Evolutionary conservation across 2,329 filamentous ascomycete species (phyloP).

Genomic region (Macrophomina pseudophaseolina): DNA sequence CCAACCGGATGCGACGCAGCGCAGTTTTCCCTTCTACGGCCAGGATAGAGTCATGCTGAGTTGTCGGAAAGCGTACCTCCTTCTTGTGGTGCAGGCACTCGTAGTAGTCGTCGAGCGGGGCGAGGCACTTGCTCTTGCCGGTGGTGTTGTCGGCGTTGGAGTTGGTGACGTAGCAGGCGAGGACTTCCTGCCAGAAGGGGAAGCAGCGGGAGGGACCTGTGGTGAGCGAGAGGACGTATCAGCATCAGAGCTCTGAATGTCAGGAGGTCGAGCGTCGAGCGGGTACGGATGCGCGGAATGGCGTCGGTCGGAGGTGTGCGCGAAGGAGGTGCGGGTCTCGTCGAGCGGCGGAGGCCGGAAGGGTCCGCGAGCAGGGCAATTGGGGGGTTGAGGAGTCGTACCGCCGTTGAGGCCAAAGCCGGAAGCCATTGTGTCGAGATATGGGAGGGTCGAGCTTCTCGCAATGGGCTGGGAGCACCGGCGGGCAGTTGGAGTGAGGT

Average conservation of each 20-base stretch:
- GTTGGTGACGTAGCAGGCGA: constrained; percentile 97
- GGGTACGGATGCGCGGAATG: constrained; percentile 3
- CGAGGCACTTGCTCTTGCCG: constrained; percentile 86
- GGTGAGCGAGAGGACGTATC: not conserved
- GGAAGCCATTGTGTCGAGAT: constrained; percentile 68
- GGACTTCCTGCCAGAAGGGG: constrained; percentile 98
- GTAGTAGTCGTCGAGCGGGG: constrained; percentile 93
- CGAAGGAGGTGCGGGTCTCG: constrained; percentile 30
- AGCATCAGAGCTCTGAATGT: constrained; percentile 1
- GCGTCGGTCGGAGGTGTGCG: constrained; percentile 10
- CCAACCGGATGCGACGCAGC: not conserved
- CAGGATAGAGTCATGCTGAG: constrained; percentile 24
- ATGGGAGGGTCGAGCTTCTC: constrained; percentile 12
- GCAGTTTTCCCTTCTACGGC: constrained; percentile 20
- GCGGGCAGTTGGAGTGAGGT: constrained; percentile 20
- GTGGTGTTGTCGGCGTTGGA: constrained; percentile 83
- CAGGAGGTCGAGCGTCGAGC: not conserved
- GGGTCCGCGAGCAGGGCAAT: constrained; percentile 7
- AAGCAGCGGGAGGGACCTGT: constrained; percentile 82
- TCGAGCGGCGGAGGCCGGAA: not conserved
- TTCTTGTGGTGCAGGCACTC: constrained; percentile 99
- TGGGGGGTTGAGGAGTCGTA: constrained; percentile 51
- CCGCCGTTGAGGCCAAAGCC: constrained; percentile 83
- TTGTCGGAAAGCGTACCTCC: constrained; percentile 71
- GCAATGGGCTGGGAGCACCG: constrained; percentile 4